Conservation (phyloP, 2,329 filamentous ascomycete genomes). For the Pseudopyricularia cyperi region DNA sequence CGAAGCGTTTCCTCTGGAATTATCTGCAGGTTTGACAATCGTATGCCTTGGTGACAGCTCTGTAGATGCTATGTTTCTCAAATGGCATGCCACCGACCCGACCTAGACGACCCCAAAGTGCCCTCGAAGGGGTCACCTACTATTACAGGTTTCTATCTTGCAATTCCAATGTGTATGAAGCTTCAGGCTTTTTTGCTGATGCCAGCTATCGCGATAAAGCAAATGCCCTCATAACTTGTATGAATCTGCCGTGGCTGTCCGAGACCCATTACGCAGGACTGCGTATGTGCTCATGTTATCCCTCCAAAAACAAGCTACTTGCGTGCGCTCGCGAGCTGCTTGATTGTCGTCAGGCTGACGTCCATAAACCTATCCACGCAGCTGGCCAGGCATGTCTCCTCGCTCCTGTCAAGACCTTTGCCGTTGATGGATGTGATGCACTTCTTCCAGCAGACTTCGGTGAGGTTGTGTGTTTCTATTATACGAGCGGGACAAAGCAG, state of each 20-base stretch:
- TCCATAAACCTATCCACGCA: constrained; percentile 93
- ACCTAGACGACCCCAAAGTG: too few species aligned
- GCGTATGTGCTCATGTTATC: too few species aligned
- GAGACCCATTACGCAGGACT: too few species aligned
- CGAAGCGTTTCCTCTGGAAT: background rate
- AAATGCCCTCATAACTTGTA: too few species aligned
- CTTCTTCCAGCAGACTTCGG: constrained; percentile 86
- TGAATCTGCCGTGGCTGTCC: too few species aligned
- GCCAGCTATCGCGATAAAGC: too few species aligned
- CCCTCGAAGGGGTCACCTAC: too few species aligned
- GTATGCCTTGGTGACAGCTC: background rate
- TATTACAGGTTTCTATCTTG: too few species aligned
- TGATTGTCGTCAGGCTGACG: constrained; percentile 71
- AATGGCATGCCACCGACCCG: too few species aligned
- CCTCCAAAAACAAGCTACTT: background rate
- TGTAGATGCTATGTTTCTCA: background rate
- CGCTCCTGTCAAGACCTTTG: constrained; percentile 58
- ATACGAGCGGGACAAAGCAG: background rate
- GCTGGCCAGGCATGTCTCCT: constrained; percentile 78
- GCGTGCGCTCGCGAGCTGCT: constrained; percentile 59
- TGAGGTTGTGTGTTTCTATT: constrained; percentile 40
- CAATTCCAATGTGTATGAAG: too few species aligned
- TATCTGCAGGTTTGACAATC: background rate
- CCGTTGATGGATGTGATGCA: constrained; percentile 69
- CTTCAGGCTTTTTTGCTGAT: too few species aligned